A percentile compares a stretch with the other conserved stretches of the same genome.
These are phyloP conservation scores for Pyricularia grisea DNA, from an alignment of 2,329 filamentous ascomycete species.

Conservation along the genomic window DNA sequence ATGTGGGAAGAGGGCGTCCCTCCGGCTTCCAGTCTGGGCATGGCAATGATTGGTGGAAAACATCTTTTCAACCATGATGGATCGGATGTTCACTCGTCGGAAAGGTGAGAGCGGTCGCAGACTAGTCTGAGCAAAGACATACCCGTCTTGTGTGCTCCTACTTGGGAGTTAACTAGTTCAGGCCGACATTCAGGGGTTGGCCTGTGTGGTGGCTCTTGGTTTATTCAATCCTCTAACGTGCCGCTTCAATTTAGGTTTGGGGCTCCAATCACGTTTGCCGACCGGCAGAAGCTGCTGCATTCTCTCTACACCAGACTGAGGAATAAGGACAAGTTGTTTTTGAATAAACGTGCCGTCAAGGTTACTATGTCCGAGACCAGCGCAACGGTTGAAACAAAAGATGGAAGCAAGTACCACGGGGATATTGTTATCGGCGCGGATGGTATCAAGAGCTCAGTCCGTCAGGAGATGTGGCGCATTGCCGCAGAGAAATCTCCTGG, in stretches of 20 bases:
- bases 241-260: background rate
- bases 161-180: too few relatives aligned
- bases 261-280: conserved; percentile 13
- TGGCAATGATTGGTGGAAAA: background rate
- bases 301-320: conserved; percentile 22
- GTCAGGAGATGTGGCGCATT: conserved; percentile 9
- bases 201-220: too few relatives aligned
- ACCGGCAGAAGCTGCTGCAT: conserved; percentile 21
- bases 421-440: conserved; percentile 28
- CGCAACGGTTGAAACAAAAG: conserved; percentile 20
- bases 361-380: conserved; percentile 15
- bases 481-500: conserved; percentile 6
- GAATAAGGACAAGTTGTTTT: conserved; percentile 22
- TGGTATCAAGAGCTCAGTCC: conserved; percentile 25
- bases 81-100: background rate
- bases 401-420: conserved; percentile 20
- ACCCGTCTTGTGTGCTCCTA: too few relatives aligned
- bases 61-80: background rate
- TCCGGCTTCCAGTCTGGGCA: background rate
- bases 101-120: background rate
- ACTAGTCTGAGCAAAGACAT: background rate
- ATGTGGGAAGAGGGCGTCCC: conserved; percentile 5
- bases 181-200: too few relatives aligned
- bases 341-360: conserved; percentile 17
- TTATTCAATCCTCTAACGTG: background rate